phyloP scores from a whole-genome alignment of 2,329 filamentous ascomycete genomes.

The Coniochaeta sp. region DNA sequence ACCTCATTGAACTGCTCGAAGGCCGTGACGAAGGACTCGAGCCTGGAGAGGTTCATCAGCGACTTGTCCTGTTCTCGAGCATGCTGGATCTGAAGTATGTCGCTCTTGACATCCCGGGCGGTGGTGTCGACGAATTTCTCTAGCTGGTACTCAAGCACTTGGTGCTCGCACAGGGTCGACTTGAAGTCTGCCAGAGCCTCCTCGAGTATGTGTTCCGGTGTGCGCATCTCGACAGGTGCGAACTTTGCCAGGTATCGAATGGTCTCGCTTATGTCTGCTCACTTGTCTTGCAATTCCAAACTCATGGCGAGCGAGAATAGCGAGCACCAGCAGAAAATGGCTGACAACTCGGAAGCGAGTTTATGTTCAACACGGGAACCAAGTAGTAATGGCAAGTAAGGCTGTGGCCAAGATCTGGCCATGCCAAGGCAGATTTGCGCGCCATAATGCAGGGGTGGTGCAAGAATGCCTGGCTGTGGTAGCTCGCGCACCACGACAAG shows the following conservation, averaged over 20 bases:
- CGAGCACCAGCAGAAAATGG: too few relatives aligned
- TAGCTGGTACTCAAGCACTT: conserved; percentile 2
- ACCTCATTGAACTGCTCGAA: conserved; percentile 12
- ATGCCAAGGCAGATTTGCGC: neutral
- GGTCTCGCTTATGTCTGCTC: too few relatives aligned
- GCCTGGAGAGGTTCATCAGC: conserved; percentile 19
- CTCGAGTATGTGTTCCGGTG: neutral
- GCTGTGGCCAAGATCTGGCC: neutral
- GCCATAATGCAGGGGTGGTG: neutral
- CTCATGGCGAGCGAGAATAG: neutral
- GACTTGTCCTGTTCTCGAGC: conserved; percentile 16
- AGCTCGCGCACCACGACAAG: neutral
- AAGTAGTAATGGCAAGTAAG: neutral
- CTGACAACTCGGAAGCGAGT: too few relatives aligned
- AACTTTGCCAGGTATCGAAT: too few relatives aligned
- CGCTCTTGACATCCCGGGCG: conserved; percentile 11
- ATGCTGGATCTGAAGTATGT: conserved; percentile 16
- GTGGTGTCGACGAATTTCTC: conserved; percentile 11
- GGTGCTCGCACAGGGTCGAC: conserved; percentile 7
- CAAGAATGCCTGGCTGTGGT: neutral
- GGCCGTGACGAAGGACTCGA: conserved; percentile 15
- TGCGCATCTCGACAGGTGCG: neutral
- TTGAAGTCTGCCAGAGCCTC: conserved; percentile 8
- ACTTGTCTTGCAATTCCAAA: neutral
- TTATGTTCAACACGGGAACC: neutral